Evolutionary conservation across 805 yeast genomes (phyloP), one percentile per base, ranked within the genome.

Genomic region (Nematodospora valgi): DNA sequence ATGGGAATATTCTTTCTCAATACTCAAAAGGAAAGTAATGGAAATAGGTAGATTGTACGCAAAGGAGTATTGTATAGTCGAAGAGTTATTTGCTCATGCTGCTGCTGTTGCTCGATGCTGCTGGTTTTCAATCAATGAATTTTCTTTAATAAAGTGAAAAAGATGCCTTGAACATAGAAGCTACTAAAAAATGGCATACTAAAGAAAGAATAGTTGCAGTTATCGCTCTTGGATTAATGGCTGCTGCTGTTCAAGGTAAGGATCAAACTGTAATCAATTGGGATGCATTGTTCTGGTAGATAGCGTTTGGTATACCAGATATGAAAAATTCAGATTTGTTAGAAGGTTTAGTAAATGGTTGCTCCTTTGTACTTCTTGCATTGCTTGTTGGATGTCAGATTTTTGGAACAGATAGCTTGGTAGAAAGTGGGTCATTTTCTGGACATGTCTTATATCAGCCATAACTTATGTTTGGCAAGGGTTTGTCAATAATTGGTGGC

Each of bases 241-340:
- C 83, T 36, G 81, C 84, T 4, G 79, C 82, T 4, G 83, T 79
- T 26, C 87, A 80, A 51, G 87, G 87, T 34, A 78, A 78, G 84
- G 87, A 80, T 53, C 84, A 81, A 54, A 71, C 84, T 5, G 85
- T 79, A 9, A 62, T 78, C 39, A 79, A 80, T 43, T 86, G 86
- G 23, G 86, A 86, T 16, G 74, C 72, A 32, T 52, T 79, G 17
- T 74, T 70, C 41, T 82, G 78, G 53, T 83, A 84, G 3, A 36
- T 43, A 1, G 70, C 62, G 15, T 67, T 81, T 52, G 80, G 79
- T 2, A 64, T 82, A 29, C 38, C 41, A 15, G 38, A 38, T 4
- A 43, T 53, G 52, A 64, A 70, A 30, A 62, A 71, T 32, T 68
- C 76, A 28, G 70, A 73, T 34, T 76, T 82, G 74, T 54, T 76